Conservation (phyloP, 352 stramenopile species). For the Nothophytophthora sp. region DNA sequence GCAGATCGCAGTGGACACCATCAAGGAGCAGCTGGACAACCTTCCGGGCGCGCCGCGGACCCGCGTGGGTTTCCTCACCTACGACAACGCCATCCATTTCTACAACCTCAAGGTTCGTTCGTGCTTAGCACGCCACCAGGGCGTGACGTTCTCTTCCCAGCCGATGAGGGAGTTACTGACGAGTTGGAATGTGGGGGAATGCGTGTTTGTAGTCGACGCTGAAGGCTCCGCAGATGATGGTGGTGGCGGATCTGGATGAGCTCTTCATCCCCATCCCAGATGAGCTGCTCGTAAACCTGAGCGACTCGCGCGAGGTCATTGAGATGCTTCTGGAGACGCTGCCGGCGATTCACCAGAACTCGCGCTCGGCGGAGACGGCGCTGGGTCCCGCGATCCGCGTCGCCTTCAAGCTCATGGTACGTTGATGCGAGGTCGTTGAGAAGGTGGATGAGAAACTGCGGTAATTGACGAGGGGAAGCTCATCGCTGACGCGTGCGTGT, state of each 20-base stretch:
- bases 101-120: conserved; percentile 86
- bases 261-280: conserved; percentile 93
- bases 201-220: conserved; percentile 67
- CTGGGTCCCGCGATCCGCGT: conserved; percentile 92
- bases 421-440: conserved; percentile 91
- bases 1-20: conserved; percentile 72
- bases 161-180: too few species aligned
- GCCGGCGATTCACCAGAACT: conserved; percentile 88
- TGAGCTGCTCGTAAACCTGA: conserved; percentile 98
- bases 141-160: too few species aligned
- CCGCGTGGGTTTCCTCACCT: conserved; percentile 87
- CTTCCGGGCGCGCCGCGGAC: conserved; percentile 72
- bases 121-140: conserved; percentile 40
- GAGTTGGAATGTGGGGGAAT: too few species aligned
- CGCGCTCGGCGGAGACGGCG: conserved; percentile 73
- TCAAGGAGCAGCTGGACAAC: conserved; percentile 82
- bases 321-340: conserved; percentile 96
- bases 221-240: conserved; percentile 90
- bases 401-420: conserved; percentile 97
- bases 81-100: conserved; percentile 86
- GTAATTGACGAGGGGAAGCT: conserved; percentile 68
- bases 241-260: conserved; percentile 86
- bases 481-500: conserved; percentile 40
- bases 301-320: conserved; percentile 93
- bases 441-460: conserved; percentile 92